Evolutionary conservation across 148 eudicot species (phyloP).

Genomic region (Tetragonia tetragonoides): DNA sequence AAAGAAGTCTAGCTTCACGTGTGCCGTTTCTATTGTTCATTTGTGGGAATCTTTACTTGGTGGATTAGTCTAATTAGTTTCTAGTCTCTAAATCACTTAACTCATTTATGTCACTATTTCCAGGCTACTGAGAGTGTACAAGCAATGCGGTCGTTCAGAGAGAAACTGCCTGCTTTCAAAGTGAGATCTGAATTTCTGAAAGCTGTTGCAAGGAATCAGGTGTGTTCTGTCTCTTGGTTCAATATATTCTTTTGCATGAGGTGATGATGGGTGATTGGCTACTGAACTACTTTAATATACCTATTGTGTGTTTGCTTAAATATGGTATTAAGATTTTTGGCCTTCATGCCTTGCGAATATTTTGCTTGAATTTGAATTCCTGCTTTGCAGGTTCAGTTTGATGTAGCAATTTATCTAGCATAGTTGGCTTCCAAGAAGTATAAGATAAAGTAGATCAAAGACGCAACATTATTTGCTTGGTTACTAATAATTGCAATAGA

Average conservation of each 20-base stretch:
- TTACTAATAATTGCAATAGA: no score
- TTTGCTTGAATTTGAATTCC: no score
- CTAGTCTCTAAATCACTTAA: background rate
- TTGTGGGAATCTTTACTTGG: conserved; percentile 6
- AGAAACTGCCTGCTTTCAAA: conserved; percentile 84
- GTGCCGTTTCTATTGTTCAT: background rate
- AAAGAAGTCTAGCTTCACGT: background rate
- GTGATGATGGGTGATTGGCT: background rate
- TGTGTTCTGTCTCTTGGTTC: conserved; percentile 16
- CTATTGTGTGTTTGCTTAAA: no score
- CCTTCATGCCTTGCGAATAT: no score
- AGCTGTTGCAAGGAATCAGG: conserved; percentile 90
- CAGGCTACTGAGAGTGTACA: conserved; percentile 59
- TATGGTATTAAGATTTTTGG: no score
- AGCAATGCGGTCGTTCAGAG: conserved; percentile 73
- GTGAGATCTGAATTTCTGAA: conserved; percentile 74
- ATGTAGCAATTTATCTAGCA: no score
- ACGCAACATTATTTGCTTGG: no score
- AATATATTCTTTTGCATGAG: background rate
- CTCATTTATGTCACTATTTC: conserved; percentile 4
- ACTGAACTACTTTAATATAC: background rate
- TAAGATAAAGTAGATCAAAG: no score
- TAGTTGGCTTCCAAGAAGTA: no score
- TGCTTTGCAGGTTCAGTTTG: no score
- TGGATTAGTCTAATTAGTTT: background rate